Percentiles rank a stretch among this genome's conserved stretches.
phyloP scores from a whole-genome alignment of 768 basidiomycete genomes.

The Termitomyces sp. region DNA sequence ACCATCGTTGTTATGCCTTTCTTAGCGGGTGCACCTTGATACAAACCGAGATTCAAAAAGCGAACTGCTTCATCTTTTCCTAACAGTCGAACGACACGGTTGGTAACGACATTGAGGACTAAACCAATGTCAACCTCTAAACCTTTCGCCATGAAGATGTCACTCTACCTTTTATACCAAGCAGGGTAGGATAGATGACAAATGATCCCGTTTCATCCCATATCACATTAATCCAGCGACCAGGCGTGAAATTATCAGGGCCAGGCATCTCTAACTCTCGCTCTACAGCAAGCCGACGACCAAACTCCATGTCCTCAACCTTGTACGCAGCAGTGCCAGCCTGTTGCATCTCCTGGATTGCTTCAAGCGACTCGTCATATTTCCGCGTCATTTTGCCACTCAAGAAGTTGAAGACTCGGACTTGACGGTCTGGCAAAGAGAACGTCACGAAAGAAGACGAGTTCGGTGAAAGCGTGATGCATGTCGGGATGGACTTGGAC shows the following conservation, averaged over 20 bases:
- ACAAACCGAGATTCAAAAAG: conserved; percentile 83
- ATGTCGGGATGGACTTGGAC: conserved; percentile 90
- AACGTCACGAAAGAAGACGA: conserved; percentile 89
- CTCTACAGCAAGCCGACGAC: conserved; percentile 90
- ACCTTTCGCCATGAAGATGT: not conserved
- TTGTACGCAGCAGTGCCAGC: conserved; percentile 89
- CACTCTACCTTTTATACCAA: conserved; percentile 86
- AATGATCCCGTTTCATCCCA: conserved; percentile 99
- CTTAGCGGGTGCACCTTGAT: conserved; percentile 93
- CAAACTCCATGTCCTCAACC: conserved; percentile 99
- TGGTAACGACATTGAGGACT: conserved; percentile 96
- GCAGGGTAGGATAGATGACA: conserved; percentile 85
- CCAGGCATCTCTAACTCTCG: conserved; percentile 84
- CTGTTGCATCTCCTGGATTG: conserved; percentile 98
- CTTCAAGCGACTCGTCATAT: conserved; percentile 91
- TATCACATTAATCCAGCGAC: conserved; percentile 82
- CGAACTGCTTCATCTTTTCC: conserved; percentile 94
- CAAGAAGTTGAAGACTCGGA: conserved; percentile 90
- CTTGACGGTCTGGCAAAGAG: conserved; percentile 89
- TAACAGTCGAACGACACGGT: conserved; percentile 80
- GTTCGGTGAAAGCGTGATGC: conserved; percentile 87
- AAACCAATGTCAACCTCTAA: not conserved
- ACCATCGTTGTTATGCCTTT: conserved; percentile 77
- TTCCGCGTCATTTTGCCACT: conserved; percentile 85
- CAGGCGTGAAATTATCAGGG: conserved; percentile 65